phyloP scores from a whole-genome alignment of 768 basidiomycete genomes.

The Russula dissimulans region DNA sequence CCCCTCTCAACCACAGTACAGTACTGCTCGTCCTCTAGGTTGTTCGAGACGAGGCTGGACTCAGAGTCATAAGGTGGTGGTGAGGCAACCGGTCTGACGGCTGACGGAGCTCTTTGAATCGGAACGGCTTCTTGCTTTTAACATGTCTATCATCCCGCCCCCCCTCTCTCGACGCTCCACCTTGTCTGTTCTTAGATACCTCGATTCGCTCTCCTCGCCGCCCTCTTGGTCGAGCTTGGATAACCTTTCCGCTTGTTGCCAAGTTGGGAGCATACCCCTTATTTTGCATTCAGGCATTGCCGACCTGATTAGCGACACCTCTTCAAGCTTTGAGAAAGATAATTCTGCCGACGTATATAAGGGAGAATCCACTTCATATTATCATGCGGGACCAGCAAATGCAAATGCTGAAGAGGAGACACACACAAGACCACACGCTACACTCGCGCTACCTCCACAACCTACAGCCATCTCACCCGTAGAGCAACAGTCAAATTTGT shows the following conservation, averaged over 20 bases:
- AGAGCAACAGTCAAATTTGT: background rate
- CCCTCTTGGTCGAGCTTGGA: slow-evolving; percentile 15
- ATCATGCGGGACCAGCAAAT: background rate
- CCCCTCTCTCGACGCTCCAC: slow-evolving; percentile 3
- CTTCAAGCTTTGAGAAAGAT: background rate
- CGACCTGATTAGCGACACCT: background rate
- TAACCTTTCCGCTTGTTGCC: slow-evolving; percentile 1
- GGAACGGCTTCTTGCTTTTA: background rate
- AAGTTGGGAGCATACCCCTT: slow-evolving; percentile 18
- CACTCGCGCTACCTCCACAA: background rate
- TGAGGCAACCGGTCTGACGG: background rate
- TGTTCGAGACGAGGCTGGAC: too few relatives aligned
- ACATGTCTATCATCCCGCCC: slow-evolving; percentile 3
- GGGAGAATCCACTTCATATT: background rate
- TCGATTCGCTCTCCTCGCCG: slow-evolving; percentile 14
- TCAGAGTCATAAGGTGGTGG: too few relatives aligned
- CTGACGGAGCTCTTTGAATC: background rate
- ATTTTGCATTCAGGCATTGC: slow-evolving; percentile 8
- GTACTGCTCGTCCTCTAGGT: too few relatives aligned
- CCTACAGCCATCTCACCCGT: background rate
- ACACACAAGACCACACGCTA: background rate
- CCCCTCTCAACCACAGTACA: background rate
- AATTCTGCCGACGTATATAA: background rate
- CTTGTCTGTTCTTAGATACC: slow-evolving; percentile 12
- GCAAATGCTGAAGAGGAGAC: background rate